Conservation (phyloP, 345 rosid species). For the Brassica nigra region DNA sequence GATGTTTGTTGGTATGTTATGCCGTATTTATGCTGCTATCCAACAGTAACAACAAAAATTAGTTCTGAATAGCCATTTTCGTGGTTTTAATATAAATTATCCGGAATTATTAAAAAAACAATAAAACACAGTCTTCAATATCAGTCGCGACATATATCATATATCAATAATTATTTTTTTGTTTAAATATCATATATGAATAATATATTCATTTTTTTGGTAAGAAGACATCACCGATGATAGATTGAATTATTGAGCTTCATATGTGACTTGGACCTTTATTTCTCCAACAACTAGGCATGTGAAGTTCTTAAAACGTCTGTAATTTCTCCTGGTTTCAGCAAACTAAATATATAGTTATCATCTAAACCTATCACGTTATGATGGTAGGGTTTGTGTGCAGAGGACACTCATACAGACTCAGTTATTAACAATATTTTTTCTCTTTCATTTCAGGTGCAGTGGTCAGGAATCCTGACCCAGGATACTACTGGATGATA, state of each 20-base stretch:
- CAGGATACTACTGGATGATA: background rate
- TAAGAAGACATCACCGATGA: background rate
- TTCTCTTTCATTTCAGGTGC: background rate
- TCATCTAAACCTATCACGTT: background rate
- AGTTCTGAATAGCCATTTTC: background rate
- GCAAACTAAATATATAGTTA: background rate
- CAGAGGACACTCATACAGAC: background rate
- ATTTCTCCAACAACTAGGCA: background rate
- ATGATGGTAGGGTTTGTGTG: background rate
- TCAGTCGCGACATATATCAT: background rate
- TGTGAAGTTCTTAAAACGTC: background rate
- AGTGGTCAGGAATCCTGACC: background rate
- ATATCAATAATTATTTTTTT: background rate
- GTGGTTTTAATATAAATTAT: background rate
- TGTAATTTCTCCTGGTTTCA: background rate
- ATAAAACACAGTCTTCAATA: background rate
- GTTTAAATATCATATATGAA: background rate
- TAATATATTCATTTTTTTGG: background rate
- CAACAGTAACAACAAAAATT: background rate
- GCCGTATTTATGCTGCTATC: background rate
- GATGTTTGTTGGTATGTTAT: background rate
- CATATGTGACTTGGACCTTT: constrained; percentile 10
- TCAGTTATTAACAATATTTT: background rate
- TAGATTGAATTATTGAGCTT: constrained; percentile 7
- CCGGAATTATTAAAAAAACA: background rate